These are phyloP conservation scores for Colletotrichum sp. DNA, from an alignment of 2,329 filamentous ascomycete species.

Conservation along the genomic window DNA sequence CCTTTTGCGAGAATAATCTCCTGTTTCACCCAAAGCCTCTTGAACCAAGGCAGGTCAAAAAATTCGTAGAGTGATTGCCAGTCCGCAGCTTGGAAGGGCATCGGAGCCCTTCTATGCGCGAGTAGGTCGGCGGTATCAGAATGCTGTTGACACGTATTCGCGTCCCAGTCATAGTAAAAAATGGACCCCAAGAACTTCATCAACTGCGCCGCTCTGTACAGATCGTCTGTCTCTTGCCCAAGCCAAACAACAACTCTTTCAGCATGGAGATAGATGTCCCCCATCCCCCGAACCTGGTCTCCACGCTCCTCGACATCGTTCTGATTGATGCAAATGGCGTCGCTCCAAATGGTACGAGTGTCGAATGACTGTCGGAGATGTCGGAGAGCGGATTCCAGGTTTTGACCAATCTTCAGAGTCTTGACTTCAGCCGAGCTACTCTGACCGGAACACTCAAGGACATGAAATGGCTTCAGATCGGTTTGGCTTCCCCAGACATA, in stretches of 20 bases:
- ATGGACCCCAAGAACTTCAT: neutral
- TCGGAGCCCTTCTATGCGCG: fast-evolving
- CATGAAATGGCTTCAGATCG: neutral
- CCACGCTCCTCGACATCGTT: constrained; percentile 20
- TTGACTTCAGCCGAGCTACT: neutral
- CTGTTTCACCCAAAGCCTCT: neutral
- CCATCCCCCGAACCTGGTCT: constrained; percentile 24
- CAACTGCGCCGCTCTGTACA: neutral
- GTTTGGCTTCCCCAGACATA: neutral
- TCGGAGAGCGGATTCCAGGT: neutral
- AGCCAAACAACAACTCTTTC: constrained; percentile 26
- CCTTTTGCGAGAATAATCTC: neutral
- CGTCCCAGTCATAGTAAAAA: fast-evolving
- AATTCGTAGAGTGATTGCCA: neutral
- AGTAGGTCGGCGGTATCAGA: neutral
- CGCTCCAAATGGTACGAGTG: constrained; percentile 22
- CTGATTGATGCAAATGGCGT: constrained; percentile 29
- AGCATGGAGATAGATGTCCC: constrained; percentile 23
- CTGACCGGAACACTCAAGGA: neutral
- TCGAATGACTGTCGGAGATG: neutral
- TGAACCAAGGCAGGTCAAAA: neutral
- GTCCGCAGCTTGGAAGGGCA: fast-evolving
- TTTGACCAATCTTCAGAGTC: neutral
- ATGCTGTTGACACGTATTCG: fast-evolving
- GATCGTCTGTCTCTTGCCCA: constrained; percentile 17